phyloP scores from a whole-genome alignment of 2,329 filamentous ascomycete genomes.

The Magnaporthiopsis poae region DNA sequence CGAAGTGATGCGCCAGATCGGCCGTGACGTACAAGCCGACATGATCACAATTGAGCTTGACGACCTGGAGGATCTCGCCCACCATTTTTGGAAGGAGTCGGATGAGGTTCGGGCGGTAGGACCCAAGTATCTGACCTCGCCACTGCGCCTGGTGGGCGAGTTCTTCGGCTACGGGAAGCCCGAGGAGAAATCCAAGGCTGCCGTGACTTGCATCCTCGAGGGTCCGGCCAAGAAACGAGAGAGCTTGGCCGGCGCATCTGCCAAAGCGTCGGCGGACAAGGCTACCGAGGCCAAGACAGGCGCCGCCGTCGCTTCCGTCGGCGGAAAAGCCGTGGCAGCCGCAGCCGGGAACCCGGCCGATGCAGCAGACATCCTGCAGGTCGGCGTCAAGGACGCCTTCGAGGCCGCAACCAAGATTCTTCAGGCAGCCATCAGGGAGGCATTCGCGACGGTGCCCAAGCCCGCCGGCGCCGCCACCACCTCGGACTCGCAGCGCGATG shows the following conservation, averaged over 20 bases:
- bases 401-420: background rate
- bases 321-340: background rate
- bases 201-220: conserved; percentile 1
- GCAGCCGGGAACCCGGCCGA: background rate
- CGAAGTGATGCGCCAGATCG: background rate
- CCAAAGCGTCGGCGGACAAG: background rate
- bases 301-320: background rate
- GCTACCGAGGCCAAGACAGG: no score
- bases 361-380: background rate
- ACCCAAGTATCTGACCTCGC: background rate
- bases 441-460: background rate
- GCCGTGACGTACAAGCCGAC: background rate
- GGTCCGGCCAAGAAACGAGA: background rate
- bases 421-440: background rate
- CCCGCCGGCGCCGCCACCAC: background rate
- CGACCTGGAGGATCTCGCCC: conserved; percentile 1
- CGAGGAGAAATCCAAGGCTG: background rate
- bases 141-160: background rate
- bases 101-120: background rate
- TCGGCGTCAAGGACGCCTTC: conserved; percentile 1
- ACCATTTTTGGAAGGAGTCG: background rate
- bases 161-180: conserved; percentile 1
- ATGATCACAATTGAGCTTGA: background rate
- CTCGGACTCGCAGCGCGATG: background rate
- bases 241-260: background rate